These are phyloP conservation scores for Posidonia oceanica DNA, from an alignment of 116 monocot species.

Conservation along the genomic window DNA sequence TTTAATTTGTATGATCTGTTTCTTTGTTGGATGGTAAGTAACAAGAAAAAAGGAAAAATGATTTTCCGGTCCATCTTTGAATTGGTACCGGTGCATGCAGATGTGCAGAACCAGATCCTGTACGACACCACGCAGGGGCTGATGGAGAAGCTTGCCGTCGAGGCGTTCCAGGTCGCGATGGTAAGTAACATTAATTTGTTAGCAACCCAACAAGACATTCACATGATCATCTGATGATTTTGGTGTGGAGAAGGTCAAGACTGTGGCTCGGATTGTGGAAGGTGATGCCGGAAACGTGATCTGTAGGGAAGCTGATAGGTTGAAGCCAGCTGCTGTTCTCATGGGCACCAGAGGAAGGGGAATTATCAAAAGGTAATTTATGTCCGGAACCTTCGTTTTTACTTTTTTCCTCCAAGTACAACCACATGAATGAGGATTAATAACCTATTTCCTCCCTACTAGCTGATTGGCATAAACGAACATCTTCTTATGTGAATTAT, in stretches of 20 bases:
- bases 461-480: no score
- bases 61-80: no score
- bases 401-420: no score
- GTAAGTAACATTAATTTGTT: slow-evolving; percentile 9
- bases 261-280: slow-evolving; percentile 16
- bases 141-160: slow-evolving; percentile 70
- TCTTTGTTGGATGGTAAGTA: not conserved
- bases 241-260: not conserved
- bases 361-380: slow-evolving; percentile 46
- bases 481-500: no score
- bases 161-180: slow-evolving; percentile 51
- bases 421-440: no score
- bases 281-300: slow-evolving; percentile 76
- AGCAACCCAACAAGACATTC: no score
- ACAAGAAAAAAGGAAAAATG: not conserved
- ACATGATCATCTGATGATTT: not conserved
- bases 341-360: slow-evolving; percentile 76
- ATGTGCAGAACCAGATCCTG: slow-evolving; percentile 50
- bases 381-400: no score
- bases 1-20: not conserved
- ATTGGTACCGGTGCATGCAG: slow-evolving; percentile 11
- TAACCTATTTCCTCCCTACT: no score
- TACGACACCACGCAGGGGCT: slow-evolving; percentile 44
- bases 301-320: slow-evolving; percentile 20
- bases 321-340: slow-evolving; percentile 58